Base-by-base conservation (phyloP, 441 rosid species). In the Hura crepitans region DNA sequence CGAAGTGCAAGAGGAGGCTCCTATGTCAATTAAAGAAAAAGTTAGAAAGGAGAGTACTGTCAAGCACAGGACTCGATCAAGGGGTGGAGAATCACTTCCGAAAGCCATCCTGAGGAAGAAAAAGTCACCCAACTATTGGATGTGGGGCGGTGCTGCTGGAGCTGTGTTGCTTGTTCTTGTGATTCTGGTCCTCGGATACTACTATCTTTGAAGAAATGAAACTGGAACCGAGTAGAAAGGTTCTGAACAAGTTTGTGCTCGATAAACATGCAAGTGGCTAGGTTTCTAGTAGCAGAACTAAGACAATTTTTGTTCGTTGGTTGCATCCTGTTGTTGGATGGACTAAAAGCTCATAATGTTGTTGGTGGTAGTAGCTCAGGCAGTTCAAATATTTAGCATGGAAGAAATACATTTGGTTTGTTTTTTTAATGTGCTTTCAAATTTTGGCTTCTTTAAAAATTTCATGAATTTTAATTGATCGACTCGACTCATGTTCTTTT, bases 31-130 rank as follows among this genome's bases (percentile, higher is more conserved):
- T 56, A 85, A 85, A 76, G 85, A 81, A 23, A 87, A 79, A 60
- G 71, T 71, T 69, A 59, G 37, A 18, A 88, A 82, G 80, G 93
- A 86, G 82, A 84, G 61, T 6, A 8, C 75, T 6, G 53, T 83
- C 13, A 82, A 84, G 80, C 33, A 78, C 72, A 85, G 92, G 75
- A 68, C 54, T 69, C 84, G 86, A 23, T 28, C 75, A 33, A 89
- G 76, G 72, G 97, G 84, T 13, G 67, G 76, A 1, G 93, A 89
- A 31, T 68, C 82, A 5, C 80, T 85, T 59, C 91, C 93, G 0
- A 94, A 82, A 80, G 87, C 87, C 70, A 84, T 92, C 54, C 62
- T 85, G 65, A 92, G 81, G 86, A 85, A 85, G 76, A 92, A 84
- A 70, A 92, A 85, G 84, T 78, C 90, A 9, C 75, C 79, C 18